phyloP scores from a whole-genome alignment of 1,284 basidiomycete species.

The Boletus hoseneyae region DNA sequence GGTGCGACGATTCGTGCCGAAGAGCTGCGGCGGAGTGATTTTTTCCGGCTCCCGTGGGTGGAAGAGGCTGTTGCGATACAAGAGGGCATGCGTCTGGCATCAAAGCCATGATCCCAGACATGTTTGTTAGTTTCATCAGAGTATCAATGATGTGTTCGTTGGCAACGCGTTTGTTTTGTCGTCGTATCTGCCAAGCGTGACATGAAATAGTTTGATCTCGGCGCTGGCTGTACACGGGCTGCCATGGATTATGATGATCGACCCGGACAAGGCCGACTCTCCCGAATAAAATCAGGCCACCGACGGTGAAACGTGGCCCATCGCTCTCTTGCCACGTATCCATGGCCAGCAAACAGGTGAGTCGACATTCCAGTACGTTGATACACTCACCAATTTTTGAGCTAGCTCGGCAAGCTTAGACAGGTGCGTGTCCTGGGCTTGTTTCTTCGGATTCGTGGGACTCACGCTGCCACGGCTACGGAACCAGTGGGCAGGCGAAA shows the following conservation, averaged over 20 bases:
- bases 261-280: conserved; percentile 18
- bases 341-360: conserved; percentile 61
- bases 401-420: conserved; percentile 61
- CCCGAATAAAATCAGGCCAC: conserved; percentile 19
- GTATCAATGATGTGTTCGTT: too few species aligned
- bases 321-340: conserved; percentile 1
- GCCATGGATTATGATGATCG: conserved; percentile 6
- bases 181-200: conserved; percentile 3
- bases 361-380: conserved; percentile 3
- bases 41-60: conserved; percentile 89
- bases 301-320: neutral
- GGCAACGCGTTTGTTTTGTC: neutral
- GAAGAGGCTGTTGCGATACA: conserved; percentile 63
- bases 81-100: conserved; percentile 49
- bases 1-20: conserved; percentile 81
- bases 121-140: neutral
- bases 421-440: conserved; percentile 42
- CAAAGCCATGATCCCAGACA: conserved; percentile 33
- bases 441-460: conserved; percentile 18
- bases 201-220: neutral
- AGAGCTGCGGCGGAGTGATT: conserved; percentile 84
- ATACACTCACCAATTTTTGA: neutral
- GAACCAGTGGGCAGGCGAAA: conserved; percentile 69
- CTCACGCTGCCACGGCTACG: conserved; percentile 26
- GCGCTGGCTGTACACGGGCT: neutral